Percentiles rank a stretch among this genome's conserved stretches.
These are phyloP conservation scores for Rhododendron henanense DNA, from an alignment of 148 eudicot genomes.

Conservation along the genomic window DNA sequence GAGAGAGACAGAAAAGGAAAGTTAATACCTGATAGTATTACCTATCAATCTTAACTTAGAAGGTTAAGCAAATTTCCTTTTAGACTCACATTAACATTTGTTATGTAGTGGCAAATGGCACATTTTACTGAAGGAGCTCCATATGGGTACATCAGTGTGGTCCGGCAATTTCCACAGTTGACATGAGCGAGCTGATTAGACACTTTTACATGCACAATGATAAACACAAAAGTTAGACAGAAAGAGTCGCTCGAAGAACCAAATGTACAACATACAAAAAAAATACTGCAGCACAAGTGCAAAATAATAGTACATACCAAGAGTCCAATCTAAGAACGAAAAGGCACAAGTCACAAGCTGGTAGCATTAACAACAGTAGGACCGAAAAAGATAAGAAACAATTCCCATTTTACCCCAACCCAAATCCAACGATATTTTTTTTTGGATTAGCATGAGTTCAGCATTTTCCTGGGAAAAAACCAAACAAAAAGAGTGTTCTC, in stretches of 20 bases:
- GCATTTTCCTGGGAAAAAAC: neutral
- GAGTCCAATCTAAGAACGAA: neutral
- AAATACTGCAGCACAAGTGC: neutral
- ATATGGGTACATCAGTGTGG: slow-evolving; percentile 72
- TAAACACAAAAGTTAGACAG: slow-evolving; percentile 1
- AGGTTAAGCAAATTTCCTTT: neutral
- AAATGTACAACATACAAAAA: neutral
- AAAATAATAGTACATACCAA: neutral
- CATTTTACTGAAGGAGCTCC: slow-evolving; percentile 96
- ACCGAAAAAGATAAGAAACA: neutral
- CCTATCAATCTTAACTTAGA: neutral
- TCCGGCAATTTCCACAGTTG: slow-evolving; percentile 77
- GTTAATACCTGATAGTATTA: neutral
- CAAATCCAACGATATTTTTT: neutral
- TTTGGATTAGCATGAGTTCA: neutral
- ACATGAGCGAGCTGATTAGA: slow-evolving; percentile 66
- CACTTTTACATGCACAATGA: slow-evolving; percentile 26
- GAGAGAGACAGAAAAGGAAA: neutral
- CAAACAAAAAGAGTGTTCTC: neutral
- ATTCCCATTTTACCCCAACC: neutral
- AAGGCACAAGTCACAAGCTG: neutral
- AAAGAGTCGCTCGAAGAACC: neutral
- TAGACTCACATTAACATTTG: slow-evolving; percentile 68
- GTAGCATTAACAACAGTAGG: neutral
- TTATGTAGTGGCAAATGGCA: slow-evolving; percentile 79